Base-by-base conservation (phyloP, 2,329 filamentous ascomycete genomes). In the Colletotrichum destructivum region DNA sequence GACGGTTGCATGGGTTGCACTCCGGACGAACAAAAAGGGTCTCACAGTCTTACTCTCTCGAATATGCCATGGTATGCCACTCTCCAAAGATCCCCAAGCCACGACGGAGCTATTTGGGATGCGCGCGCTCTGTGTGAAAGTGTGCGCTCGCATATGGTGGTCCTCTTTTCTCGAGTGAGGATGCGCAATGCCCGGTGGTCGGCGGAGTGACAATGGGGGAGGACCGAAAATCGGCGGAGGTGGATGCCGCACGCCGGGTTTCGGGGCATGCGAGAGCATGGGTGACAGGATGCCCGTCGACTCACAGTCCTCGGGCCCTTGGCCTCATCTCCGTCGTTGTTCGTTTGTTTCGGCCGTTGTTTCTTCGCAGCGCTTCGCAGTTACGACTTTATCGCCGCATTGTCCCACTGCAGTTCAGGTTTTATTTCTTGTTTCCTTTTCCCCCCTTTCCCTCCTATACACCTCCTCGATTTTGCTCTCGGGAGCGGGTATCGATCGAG, bases 181-280 rank as follows among this genome's bases (percentile, higher is more conserved):
- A 40, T 54, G 66, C 70, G 66, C 70, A 66, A 72, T 71, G 61
- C 66, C 66, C 66, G 70, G 70, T 66, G 60, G 56, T 71, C 61
- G 70, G 66, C 66, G 66, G 70, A 72, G 70, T 57, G 66, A 71
- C 55, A 26, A 72, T 72, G 66, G 70, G 60, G 70, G 70, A 72
- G 61, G 56, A 46, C 70, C 70, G 70, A 72, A 61, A 72, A 72
- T 61, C 70, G 66, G 67, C 70, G 67, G 66, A 71, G 60, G 47
- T 61, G 56, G 70, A 61, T 46, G 55, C 67, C 61, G 70, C 66
- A 62, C 44, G 67, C 66, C 70, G 70, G 70, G 70, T 72, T 72
- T 72, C 70, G 70, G 66, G 66, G 66, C 40, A 72, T 72, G 69
- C 59, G 69, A 69, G 46, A 42, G 35, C 65, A 69, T 63, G 65